Base-by-base conservation (phyloP, 352 stramenopile genomes). In the Pythium rhizo-oryzae region DNA sequence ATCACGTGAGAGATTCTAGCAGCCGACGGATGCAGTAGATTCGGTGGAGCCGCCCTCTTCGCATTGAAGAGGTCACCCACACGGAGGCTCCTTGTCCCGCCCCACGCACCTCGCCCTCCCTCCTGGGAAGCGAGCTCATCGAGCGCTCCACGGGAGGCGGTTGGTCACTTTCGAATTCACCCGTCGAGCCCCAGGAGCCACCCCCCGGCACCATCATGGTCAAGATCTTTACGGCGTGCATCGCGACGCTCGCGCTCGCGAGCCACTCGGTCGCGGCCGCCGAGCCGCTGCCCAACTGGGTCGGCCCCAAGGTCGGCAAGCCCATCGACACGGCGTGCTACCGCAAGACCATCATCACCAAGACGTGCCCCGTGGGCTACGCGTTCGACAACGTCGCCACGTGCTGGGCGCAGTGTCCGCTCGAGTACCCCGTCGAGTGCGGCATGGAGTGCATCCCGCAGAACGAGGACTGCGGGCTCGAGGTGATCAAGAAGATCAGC, bases 381-480 rank as follows among this genome's bases (percentile, higher is more conserved):
- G 62, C 78, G 44, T 71, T 65, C 53, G 83, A 91, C 25, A 84
- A 82, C 2, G 57, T 81, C 37, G 70, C 70, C 18, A 77, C 65
- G 0, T 93, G 85, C 65, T 93, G 83, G 85, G 76, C 84, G 0
- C 72, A 91, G 59, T 94, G 86, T 44, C 86, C 86, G 0, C 62
- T 92, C 11, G 73, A 89, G 41, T 94, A 91, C 72, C 86, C 86
- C 0, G 82, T 94, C 21, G 65, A 89, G 62, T 94, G 85, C 51
- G 70, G 82, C 54, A 77, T 81, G 46, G 81, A 94, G 55, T 92
- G 85, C 51, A 77, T 92, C 39, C 84, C 80, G 5, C 79, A 91
- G 37, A 93, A 91, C 50, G 69, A 81, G 19, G 79, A 90, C 54
- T 93, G 85, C 68, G 64, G 66, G 9, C 25, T 80, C 1, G 74